A percentile compares a stretch with the other conserved stretches of the same genome.
Conservation (phyloP, 495 filamentous ascomycete species). For the Penicillium roqueforti region DNA sequence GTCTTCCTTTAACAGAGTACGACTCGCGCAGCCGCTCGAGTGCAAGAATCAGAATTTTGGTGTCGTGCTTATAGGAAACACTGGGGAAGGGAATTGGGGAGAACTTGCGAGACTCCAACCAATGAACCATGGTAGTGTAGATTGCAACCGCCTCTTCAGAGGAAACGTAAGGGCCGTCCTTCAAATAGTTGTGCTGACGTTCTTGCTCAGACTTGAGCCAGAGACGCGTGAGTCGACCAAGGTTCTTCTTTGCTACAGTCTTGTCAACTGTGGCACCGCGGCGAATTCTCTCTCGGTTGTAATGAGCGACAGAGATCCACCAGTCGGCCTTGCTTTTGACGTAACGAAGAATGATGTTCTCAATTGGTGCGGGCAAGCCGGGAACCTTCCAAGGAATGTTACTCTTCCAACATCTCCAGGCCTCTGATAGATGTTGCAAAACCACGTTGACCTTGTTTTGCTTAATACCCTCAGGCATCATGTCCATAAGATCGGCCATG, state of each 20-base stretch:
- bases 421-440: constrained; percentile 93
- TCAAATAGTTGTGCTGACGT: constrained; percentile 98
- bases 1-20: constrained; percentile 93
- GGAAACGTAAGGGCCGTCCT: constrained; percentile 97
- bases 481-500: constrained; percentile 98
- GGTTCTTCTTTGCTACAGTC: constrained; percentile 98
- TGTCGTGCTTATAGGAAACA: constrained; percentile 99
- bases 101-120: constrained; percentile 97
- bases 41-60: constrained; percentile 96
- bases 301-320: constrained; percentile 99
- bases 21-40: constrained; percentile 92
- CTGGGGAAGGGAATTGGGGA: constrained; percentile 98
- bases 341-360: constrained; percentile 97
- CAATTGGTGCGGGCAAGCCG: constrained; percentile 90
- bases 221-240: constrained; percentile 87
- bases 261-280: constrained; percentile 97
- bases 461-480: constrained; percentile 99
- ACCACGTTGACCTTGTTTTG: constrained; percentile 99
- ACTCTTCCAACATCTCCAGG: constrained; percentile 99
- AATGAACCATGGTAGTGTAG: constrained; percentile 98
- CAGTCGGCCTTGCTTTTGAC: constrained; percentile 99
- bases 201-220: constrained; percentile 99
- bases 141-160: constrained; percentile 98
- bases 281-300: constrained; percentile 95
- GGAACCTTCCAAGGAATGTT: constrained; percentile 99